Evolutionary conservation across 2,329 filamentous ascomycete species (phyloP).

Genomic region (Botrytis galanthina): DNA sequence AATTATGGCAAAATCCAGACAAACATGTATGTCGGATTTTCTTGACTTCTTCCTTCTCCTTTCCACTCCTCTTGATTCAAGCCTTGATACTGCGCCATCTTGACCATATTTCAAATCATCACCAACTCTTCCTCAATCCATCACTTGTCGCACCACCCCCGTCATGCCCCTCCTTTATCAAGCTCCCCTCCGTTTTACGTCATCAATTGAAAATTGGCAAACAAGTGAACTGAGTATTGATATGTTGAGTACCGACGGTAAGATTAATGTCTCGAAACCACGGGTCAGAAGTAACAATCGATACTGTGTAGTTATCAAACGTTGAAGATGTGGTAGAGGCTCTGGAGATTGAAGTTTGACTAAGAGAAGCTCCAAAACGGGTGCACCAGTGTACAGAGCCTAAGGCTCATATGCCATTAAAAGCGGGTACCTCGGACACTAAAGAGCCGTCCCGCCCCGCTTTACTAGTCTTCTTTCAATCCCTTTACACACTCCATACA

Average conservation of each 20-base stretch:
- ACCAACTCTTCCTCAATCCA: not conserved
- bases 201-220: not conserved
- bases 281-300: not conserved
- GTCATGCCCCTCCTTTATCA: not conserved
- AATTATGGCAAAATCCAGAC: not conserved
- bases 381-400: not conserved
- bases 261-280: too few relatives aligned
- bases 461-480: not conserved
- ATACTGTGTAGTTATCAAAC: not conserved
- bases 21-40: not conserved
- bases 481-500: not conserved
- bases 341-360: not conserved
- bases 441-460: constrained; percentile 5
- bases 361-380: not conserved
- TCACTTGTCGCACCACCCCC: not conserved
- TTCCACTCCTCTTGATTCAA: not conserved
- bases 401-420: not conserved
- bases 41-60: not conserved
- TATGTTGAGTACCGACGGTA: not conserved
- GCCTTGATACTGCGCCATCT: not conserved
- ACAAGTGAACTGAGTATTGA: not conserved
- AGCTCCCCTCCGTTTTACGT: not conserved
- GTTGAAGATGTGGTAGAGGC: too few relatives aligned
- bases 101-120: not conserved
- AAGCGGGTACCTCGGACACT: not conserved